Percentiles rank a stretch among this genome's conserved stretches.
These are phyloP conservation scores for Obba rivulosa DNA, from an alignment of 768 basidiomycete genomes.

Conservation along the genomic window DNA sequence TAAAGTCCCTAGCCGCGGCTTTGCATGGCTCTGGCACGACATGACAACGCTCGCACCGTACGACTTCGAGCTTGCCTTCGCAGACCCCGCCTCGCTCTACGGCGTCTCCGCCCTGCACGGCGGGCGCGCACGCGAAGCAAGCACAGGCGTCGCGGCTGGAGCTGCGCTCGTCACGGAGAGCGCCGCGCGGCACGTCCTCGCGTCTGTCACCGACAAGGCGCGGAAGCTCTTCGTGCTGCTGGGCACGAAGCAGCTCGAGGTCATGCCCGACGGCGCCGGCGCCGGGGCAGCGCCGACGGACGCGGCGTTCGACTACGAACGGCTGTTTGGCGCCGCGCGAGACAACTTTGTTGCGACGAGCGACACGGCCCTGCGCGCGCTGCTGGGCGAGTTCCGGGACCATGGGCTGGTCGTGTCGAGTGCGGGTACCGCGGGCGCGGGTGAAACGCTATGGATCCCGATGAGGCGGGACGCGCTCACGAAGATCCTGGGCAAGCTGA, in stretches of 20 bases:
- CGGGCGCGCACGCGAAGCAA: conserved; percentile 10
- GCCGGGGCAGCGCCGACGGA: conserved; percentile 29
- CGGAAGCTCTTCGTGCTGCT: conserved; percentile 77
- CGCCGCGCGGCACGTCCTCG: conserved; percentile 74
- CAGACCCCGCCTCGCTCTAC: conserved; percentile 57
- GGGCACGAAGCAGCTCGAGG: conserved; percentile 60
- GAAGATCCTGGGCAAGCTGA: conserved; percentile 13
- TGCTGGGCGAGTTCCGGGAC: conserved; percentile 88
- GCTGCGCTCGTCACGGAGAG: conserved; percentile 61
- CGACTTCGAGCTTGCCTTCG: conserved; percentile 67
- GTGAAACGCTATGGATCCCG: conserved; percentile 82
- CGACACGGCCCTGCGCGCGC: conserved; percentile 75
- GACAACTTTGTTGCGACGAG: conserved; percentile 87
- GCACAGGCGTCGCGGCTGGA: conserved; percentile 28
- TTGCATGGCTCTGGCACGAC: conserved; percentile 85
- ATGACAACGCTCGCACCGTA: conserved; percentile 81
- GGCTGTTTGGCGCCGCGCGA: conserved; percentile 67
- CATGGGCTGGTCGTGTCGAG: conserved; percentile 73
- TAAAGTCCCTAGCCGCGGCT: conserved; percentile 37
- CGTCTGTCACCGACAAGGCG: conserved; percentile 83
- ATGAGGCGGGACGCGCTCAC: conserved; percentile 56
- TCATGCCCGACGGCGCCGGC: conserved; percentile 34
- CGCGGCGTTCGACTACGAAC: conserved; percentile 57
- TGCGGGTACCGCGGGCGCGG: conserved; percentile 36
- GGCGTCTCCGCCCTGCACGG: conserved; percentile 36